These are phyloP conservation scores for Blastocystis sp. DNA, from an alignment of 352 stramenopile genomes.

Conservation along the genomic window DNA sequence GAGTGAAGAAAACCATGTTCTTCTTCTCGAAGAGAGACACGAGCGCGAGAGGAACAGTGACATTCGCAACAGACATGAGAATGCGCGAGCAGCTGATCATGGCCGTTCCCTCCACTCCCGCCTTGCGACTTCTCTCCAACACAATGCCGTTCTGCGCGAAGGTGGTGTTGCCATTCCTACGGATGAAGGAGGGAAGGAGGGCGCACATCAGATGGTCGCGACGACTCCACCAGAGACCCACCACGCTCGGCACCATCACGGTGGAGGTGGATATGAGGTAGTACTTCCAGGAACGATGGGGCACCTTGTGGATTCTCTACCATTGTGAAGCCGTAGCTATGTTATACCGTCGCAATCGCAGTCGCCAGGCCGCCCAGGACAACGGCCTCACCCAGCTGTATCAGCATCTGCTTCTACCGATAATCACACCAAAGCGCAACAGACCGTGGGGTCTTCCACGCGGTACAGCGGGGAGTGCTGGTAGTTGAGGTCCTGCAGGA, in stretches of 20 bases:
- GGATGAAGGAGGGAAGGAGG: neutral
- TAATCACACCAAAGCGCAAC: neutral
- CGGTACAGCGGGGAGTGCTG: conserved; percentile 60
- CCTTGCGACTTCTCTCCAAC: conserved; percentile 21
- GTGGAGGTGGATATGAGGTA: conserved; percentile 50
- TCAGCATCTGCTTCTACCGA: conserved; percentile 59
- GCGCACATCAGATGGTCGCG: conserved; percentile 35
- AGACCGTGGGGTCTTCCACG: neutral
- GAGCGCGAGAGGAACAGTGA: conserved; percentile 43
- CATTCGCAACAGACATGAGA: conserved; percentile 45
- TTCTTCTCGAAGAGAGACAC: conserved; percentile 39
- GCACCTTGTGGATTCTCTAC: conserved; percentile 67
- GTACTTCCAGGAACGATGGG: conserved; percentile 59
- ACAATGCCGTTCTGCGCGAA: conserved; percentile 32
- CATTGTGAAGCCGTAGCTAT: neutral
- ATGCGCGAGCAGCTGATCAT: conserved; percentile 1
- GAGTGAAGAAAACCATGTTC: conserved; percentile 64
- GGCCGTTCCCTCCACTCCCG: conserved; percentile 39
- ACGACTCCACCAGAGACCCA: conserved; percentile 58
- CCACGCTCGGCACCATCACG: conserved; percentile 43
- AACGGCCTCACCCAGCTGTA: conserved; percentile 35
- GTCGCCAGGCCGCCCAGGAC: conserved; percentile 48
- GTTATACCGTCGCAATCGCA: conserved; percentile 30
- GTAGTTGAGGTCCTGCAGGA: conserved; percentile 66
- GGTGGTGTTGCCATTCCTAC: conserved; percentile 53